Evolutionary conservation across 352 stramenopile species (phyloP).

Genomic region (Blastocystis sp.): DNA sequence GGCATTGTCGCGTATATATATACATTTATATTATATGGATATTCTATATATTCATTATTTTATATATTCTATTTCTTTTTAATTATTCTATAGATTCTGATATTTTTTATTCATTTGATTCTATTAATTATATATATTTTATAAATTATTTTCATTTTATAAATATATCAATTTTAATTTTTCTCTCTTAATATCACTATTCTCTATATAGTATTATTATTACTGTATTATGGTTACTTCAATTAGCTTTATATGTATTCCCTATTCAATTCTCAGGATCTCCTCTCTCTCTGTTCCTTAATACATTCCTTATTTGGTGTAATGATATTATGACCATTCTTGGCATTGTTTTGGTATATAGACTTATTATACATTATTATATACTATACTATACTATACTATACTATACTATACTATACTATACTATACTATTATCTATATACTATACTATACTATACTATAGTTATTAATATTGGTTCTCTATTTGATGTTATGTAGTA

Average conservation of each 20-base stretch:
- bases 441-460: background rate
- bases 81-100: too few relatives aligned
- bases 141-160: too few relatives aligned
- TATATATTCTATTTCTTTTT: too few relatives aligned
- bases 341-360: background rate
- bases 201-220: conserved; percentile 13
- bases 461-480: conserved; percentile 30
- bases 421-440: too few relatives aligned
- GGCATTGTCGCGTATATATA: too few relatives aligned
- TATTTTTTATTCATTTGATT: too few relatives aligned
- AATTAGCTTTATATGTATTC: conserved; percentile 32
- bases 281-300: conserved; percentile 9
- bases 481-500: conserved; percentile 38
- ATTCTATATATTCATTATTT: too few relatives aligned
- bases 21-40: too few relatives aligned
- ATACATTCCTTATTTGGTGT: conserved; percentile 9
- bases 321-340: conserved; percentile 25
- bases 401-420: background rate
- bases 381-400: background rate
- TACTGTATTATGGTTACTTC: conserved; percentile 21
- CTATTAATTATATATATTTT: too few relatives aligned
- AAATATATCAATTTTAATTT: too few relatives aligned
- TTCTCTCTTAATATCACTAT: too few relatives aligned
- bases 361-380: too few relatives aligned
- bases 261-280: conserved; percentile 11